Conservation (phyloP, 208 protist species). For the Trypanosoma platydactyli region DNA sequence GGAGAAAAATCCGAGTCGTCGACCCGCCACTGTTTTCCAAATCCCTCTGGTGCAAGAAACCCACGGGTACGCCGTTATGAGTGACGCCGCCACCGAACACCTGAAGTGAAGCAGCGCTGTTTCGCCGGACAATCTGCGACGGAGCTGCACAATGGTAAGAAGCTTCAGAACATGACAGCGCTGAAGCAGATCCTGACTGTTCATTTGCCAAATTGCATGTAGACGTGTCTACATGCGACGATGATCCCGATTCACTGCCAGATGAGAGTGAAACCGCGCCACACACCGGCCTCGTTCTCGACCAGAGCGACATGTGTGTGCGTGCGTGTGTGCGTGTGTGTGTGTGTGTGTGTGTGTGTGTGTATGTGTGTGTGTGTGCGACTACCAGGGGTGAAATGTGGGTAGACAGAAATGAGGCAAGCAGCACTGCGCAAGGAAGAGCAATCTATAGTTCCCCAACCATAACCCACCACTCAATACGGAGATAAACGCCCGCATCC, state of each 20-base stretch:
- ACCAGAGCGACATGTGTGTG: too few relatives aligned
- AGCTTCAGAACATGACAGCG: neutral
- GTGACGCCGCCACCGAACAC: neutral
- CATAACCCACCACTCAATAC: too few relatives aligned
- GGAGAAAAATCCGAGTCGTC: neutral
- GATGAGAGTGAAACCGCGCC: too few relatives aligned
- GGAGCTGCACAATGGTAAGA: neutral
- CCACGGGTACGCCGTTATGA: neutral
- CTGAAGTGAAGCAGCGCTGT: neutral
- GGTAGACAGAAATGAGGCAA: constrained; percentile 21
- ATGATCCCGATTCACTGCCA: neutral
- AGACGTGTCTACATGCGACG: neutral
- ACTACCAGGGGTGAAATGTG: too few relatives aligned
- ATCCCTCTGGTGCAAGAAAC: neutral
- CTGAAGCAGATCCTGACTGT: neutral
- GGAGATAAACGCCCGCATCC: too few relatives aligned
- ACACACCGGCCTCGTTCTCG: too few relatives aligned
- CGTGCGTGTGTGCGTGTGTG: too few relatives aligned
- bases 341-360: too few relatives aligned
- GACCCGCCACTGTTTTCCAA: too few relatives aligned
- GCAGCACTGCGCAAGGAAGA: constrained; percentile 22
- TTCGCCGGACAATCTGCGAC: neutral
- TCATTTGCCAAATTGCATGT: neutral
- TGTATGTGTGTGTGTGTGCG: too few relatives aligned
- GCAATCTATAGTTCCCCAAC: constrained; percentile 25